Evolutionary conservation across 768 basidiomycete species (phyloP).

Genomic region (Boletus reticuloceps): DNA sequence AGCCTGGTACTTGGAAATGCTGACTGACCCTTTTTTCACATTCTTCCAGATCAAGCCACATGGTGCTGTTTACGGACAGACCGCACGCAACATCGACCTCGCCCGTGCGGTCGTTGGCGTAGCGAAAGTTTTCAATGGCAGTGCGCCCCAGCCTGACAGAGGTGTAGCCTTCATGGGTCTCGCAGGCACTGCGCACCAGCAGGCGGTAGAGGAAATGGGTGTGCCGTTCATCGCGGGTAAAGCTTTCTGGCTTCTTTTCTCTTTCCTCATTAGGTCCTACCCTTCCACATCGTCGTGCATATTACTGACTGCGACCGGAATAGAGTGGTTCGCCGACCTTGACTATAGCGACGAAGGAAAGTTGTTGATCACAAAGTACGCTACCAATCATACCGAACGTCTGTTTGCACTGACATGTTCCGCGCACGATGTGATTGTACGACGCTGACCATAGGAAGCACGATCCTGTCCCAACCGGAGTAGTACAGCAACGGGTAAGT

Average conservation of each 20-base stretch:
- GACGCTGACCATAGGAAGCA: conserved; percentile 43
- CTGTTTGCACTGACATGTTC: not conserved
- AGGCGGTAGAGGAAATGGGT: conserved; percentile 49
- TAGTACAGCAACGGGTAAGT: conserved; percentile 44
- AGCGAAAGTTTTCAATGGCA: conserved; percentile 45
- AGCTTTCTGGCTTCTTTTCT: not conserved
- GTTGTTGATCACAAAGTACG: conserved; percentile 58
- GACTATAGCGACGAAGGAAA: conserved; percentile 57
- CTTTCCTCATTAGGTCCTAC: not conserved
- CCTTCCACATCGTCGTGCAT: not conserved
- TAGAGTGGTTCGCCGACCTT: conserved; percentile 69
- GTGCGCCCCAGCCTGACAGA: conserved; percentile 13
- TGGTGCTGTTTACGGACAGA: conserved; percentile 61
- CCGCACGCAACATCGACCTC: conserved; percentile 51
- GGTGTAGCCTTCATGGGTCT: conserved; percentile 59
- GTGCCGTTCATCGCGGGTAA: conserved; percentile 62
- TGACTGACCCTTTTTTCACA: not conserved
- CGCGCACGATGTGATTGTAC: not conserved
- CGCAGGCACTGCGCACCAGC: conserved; percentile 61
- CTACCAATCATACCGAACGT: too few species aligned
- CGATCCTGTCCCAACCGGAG: conserved; percentile 41
- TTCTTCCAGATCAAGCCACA: conserved; percentile 53
- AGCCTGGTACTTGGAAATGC: not conserved
- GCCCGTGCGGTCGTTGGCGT: conserved; percentile 55
- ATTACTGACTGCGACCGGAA: not conserved